Conservation (phyloP, 1,284 basidiomycete genomes). For the Pseudozyma sp. region DNA sequence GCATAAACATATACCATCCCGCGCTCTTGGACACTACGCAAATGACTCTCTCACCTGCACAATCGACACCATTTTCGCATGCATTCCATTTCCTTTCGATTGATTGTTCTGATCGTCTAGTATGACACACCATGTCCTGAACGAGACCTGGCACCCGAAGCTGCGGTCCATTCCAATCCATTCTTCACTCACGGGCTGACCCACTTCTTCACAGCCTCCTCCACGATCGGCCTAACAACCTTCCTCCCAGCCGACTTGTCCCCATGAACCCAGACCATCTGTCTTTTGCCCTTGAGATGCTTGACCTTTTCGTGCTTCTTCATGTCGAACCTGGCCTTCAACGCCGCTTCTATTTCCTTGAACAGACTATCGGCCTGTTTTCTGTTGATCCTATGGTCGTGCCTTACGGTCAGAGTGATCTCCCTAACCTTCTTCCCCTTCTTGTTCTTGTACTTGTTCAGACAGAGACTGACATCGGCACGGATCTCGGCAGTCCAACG, state of each 20-base stretch:
- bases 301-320: conserved; percentile 19
- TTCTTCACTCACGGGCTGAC: conserved; percentile 11
- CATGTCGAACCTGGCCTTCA: conserved; percentile 31
- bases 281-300: conserved; percentile 3
- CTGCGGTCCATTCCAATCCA: not conserved
- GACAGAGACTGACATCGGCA: conserved; percentile 52
- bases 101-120: not conserved
- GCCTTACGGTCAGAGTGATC: conserved; percentile 51
- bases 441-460: conserved; percentile 53
- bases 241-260: conserved; percentile 49
- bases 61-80: not conserved
- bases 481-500: conserved; percentile 58
- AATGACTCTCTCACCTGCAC: not conserved
- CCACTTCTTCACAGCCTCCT: conserved; percentile 55
- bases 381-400: conserved; percentile 42
- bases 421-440: conserved; percentile 43
- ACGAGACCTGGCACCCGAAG: not conserved
- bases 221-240: conserved; percentile 59
- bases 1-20: conserved; percentile 2
- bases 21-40: not conserved
- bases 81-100: not conserved
- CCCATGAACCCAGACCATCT: conserved; percentile 56
- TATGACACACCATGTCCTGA: not conserved
- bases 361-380: conserved; percentile 55
- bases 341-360: conserved; percentile 25